Conservation (phyloP, 1,139 yeast species). For the Sugiyamaella neomexicana region DNA sequence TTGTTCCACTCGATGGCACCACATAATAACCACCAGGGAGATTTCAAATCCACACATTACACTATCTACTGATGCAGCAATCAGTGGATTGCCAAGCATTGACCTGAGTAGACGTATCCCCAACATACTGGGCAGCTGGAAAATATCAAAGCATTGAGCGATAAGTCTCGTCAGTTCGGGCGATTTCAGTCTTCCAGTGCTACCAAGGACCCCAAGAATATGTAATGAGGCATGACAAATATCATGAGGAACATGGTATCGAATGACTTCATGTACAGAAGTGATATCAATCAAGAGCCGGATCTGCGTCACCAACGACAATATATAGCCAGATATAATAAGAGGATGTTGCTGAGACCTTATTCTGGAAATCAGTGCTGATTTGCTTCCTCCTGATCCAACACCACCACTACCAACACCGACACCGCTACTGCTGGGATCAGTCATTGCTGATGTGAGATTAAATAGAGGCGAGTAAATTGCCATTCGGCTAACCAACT, state of each 20-base stretch:
- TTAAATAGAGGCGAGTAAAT: slow-evolving; percentile 22
- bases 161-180: slow-evolving; percentile 29
- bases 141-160: slow-evolving; percentile 33
- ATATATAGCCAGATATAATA: slow-evolving; percentile 26
- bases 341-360: slow-evolving; percentile 32
- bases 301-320: slow-evolving; percentile 29
- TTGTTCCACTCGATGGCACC: slow-evolving; percentile 38
- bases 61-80: slow-evolving; percentile 30
- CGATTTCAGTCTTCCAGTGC: slow-evolving; percentile 26
- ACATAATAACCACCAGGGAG: slow-evolving; percentile 35
- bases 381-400: slow-evolving; percentile 17
- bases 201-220: slow-evolving; percentile 24
- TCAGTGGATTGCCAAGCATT: slow-evolving; percentile 28
- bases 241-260: slow-evolving; percentile 34
- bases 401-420: too few species aligned
- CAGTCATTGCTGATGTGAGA: slow-evolving; percentile 26
- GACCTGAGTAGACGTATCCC: slow-evolving; percentile 31
- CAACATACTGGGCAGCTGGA: slow-evolving; percentile 28
- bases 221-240: slow-evolving; percentile 31
- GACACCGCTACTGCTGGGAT: slow-evolving; percentile 18
- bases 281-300: slow-evolving; percentile 33
- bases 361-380: slow-evolving; percentile 25
- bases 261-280: slow-evolving; percentile 29
- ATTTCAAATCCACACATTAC: slow-evolving; percentile 34
- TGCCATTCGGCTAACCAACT: slow-evolving; percentile 26